Evolutionary conservation across 2,329 filamentous ascomycete genomes (phyloP), one percentile per base, ranked within the genome.

Genomic region (Lachnellula occidentalis): DNA sequence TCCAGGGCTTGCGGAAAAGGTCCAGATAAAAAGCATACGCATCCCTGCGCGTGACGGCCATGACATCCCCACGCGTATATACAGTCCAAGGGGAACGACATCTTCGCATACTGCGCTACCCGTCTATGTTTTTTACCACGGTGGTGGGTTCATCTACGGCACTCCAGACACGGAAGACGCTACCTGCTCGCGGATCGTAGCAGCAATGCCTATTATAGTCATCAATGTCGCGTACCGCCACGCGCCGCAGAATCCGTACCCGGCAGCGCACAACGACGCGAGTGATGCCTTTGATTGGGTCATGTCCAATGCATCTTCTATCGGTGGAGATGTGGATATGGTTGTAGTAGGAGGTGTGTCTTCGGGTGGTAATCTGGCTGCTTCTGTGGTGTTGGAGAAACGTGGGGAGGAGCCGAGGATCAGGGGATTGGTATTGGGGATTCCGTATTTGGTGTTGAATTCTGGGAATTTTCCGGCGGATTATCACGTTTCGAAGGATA

Each of bases 131-230:
- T 76, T 79, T 57, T 66, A 81, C 1, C 80, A 82, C 58, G 80
- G 81, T 3, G 80, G 79, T 3, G 80, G 79, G 0, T 85, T 79
- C 54, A 59, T 81, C 8, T 77, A 79, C n/a, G 82, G 82, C 2
- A 78, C 75, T 0, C 61, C 83, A 2, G 59, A 65, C 1, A 75
- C 75, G 0, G 81, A 85, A 56, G 80, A 84, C 51, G 74, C 75
- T 0, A 71, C 69, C 1, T 84, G 80, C 58, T 67, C 75, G 0
- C 70, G 72, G 0, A 73, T 81, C 9, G 76, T 50, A 7, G 42
- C 24, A 3, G 9, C 31, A 5, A 12, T 53, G 19, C n/a, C 78
- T 0, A 63, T 74, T 12, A 53, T 58, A 0, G 59, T 66, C 4
- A 47, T 55, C 14, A 79, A 81, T 42, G 69, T 83, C 12, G 80